A percentile compares a stretch with the other conserved stretches of the same genome.
These are phyloP conservation scores for Suhomyces bribrorum DNA, from an alignment of 1,139 yeast genomes.

Conservation along the genomic window DNA sequence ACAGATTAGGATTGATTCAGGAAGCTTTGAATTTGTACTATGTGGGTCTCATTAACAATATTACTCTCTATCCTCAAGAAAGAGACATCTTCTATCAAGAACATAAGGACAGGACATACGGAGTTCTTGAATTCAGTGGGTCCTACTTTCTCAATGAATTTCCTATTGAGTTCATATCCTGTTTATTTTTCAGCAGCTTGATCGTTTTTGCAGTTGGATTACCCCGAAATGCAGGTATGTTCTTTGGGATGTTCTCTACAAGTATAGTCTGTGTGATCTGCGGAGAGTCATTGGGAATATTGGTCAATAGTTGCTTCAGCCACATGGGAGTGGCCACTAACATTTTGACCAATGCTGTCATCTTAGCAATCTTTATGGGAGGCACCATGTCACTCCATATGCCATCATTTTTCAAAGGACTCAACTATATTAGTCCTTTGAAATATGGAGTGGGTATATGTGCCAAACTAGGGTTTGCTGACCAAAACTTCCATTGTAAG, in stretches of 20 bases:
- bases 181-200: slow-evolving; percentile 22
- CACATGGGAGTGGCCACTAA: slow-evolving; percentile 30
- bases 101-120: slow-evolving; percentile 25
- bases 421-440: slow-evolving; percentile 27
- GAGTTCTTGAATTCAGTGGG: slow-evolving; percentile 21
- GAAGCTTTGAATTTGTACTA: slow-evolving; percentile 25
- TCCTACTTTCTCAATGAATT: slow-evolving; percentile 27
- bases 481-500: slow-evolving; percentile 36
- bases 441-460: slow-evolving; percentile 30
- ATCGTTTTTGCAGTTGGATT: slow-evolving; percentile 26
- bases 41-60: slow-evolving; percentile 27
- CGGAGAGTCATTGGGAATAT: slow-evolving; percentile 28
- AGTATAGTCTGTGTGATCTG: slow-evolving; percentile 20
- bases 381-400: slow-evolving; percentile 31
- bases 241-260: slow-evolving; percentile 22
- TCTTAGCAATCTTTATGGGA: slow-evolving; percentile 28
- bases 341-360: slow-evolving; percentile 21
- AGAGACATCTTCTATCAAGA: slow-evolving; percentile 30
- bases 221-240: slow-evolving; percentile 26
- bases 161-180: slow-evolving; percentile 25
- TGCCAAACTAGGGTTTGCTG: slow-evolving; percentile 39
- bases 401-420: slow-evolving; percentile 27
- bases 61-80: slow-evolving; percentile 25
- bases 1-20: slow-evolving; percentile 27
- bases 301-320: slow-evolving; percentile 23